Base-by-base conservation (phyloP, 257 asterid genomes). In the Paulownia fortunei region DNA sequence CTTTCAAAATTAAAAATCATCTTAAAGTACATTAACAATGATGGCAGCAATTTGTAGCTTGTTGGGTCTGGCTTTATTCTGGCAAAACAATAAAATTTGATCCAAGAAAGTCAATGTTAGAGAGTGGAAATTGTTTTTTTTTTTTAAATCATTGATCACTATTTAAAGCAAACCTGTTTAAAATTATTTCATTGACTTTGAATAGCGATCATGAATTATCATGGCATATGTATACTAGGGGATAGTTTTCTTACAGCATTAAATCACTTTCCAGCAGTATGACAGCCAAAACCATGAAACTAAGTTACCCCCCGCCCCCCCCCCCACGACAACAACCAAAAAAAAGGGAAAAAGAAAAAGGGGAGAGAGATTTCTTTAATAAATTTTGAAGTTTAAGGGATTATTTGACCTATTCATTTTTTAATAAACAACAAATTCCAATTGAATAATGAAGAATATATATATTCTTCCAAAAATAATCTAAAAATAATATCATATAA, bases 181-280 rank as follows among this genome's bases (percentile, higher is more conserved):
- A 72, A 30, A 56, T 46, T 9, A 60, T 34, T 34, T 70, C 72
- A 67, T 73, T 80, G 80, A 80, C 83, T 80, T 64, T 73, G 52
- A 54, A 63, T 42, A 41, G 2, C n/a, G 32, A 30, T 64, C 15
- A 63, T 63, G 49, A 72, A 70, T 37, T 30, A 5, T 55, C 60
- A 24, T 58, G 63, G 24, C n/a, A 47, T 49, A 36, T 9, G 47
- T 6, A 68, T 55, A 41, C 7, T 42, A 30, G 59, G 82, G 69
- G 44, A 60, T 36, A 60, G 23, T 59, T 70, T 71, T 47, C 13
- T 69, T 58, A n/a, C 44, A 47, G 49, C 82, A 79, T 79, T 79
- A 62, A 72, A 51, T 72, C 55, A 65, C 36, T 39, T 73, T 62
- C 72, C 82, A 70, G 63, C 69, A 68, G 24, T 26, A 34, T 69